These are phyloP conservation scores for Alternaria novae-zelandiae DNA, from an alignment of 2,329 filamentous ascomycete genomes.

Conservation along the genomic window DNA sequence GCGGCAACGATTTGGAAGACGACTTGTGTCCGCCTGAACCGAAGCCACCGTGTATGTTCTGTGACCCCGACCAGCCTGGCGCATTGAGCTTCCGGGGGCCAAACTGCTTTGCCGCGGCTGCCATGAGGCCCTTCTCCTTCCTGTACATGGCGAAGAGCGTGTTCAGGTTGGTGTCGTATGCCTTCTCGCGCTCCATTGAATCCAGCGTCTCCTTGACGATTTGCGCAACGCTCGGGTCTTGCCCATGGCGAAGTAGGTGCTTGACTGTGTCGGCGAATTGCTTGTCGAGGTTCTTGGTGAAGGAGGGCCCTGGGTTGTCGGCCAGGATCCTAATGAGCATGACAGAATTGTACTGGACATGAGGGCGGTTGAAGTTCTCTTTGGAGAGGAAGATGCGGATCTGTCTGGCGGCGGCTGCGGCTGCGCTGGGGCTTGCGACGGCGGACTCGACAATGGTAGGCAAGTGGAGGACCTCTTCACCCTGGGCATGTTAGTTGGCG, in stretches of 20 bases:
- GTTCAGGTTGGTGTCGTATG: constrained; percentile 74
- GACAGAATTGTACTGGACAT: constrained; percentile 91
- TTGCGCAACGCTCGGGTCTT: constrained; percentile 79
- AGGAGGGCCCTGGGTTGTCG: constrained; percentile 88
- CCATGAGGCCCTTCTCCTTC: constrained; percentile 71
- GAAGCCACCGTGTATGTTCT: constrained; percentile 29
- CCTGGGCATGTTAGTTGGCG: constrained; percentile 55
- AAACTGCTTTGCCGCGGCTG: constrained; percentile 40
- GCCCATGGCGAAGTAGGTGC: constrained; percentile 72
- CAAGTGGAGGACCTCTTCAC: constrained; percentile 89
- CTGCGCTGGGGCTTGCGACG: constrained; percentile 88
- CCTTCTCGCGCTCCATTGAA: constrained; percentile 73
- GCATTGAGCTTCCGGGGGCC: constrained; percentile 53
- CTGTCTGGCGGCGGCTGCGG: constrained; percentile 77
- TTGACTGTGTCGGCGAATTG: constrained; percentile 81
- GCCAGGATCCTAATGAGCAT: constrained; percentile 93
- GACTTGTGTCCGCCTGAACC: constrained; percentile 25
- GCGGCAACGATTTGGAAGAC: constrained; percentile 57
- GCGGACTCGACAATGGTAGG: constrained; percentile 93
- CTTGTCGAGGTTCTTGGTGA: constrained; percentile 88
- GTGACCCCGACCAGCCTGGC: constrained; percentile 47
- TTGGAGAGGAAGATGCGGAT: constrained; percentile 83
- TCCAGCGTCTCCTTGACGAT: constrained; percentile 88
- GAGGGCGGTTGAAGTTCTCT: constrained; percentile 68
- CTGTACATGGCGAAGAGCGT: constrained; percentile 84